A percentile compares a stretch with the other conserved stretches of the same genome.
Evolutionary conservation across 139 green algal genomes (phyloP).

Genomic region (Chlorella sp.): DNA sequence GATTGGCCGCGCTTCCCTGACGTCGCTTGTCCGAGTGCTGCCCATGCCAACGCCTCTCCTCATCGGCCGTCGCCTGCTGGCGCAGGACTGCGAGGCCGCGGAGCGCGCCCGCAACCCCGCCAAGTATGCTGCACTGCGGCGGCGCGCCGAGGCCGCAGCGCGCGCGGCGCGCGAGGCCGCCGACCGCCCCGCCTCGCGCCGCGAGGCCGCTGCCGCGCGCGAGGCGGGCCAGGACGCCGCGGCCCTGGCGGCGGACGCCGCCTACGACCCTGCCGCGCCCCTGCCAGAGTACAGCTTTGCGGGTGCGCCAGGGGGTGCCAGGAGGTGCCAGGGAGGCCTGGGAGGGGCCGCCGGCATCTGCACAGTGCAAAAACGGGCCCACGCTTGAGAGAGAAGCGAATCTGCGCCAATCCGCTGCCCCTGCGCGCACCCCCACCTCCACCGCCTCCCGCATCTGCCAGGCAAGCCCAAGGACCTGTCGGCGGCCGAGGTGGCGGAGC

Average conservation of each 20-base stretch:
- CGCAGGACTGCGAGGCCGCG: slow-evolving; percentile 3
- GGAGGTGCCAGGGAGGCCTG: too few relatives aligned
- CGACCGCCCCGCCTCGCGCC: neutral
- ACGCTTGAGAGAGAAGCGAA: too few relatives aligned
- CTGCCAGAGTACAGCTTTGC: slow-evolving; percentile 11
- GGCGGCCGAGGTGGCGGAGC: slow-evolving; percentile 4
- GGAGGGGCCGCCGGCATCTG: too few relatives aligned
- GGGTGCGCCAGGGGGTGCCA: neutral
- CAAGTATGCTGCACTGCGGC: neutral
- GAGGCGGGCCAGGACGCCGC: neutral
- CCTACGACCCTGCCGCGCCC: neutral
- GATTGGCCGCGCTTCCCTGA: too few relatives aligned
- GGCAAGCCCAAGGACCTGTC: slow-evolving; percentile 10
- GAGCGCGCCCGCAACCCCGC: neutral
- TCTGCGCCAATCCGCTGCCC: neutral
- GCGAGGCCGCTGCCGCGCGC: neutral
- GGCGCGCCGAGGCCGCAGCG: neutral
- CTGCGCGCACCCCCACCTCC: neutral
- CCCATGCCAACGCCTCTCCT: too few relatives aligned
- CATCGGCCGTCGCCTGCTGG: too few relatives aligned
- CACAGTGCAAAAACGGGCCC: too few relatives aligned
- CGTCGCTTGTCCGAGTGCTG: too few relatives aligned
- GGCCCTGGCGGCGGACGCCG: neutral
- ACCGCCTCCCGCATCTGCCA: slow-evolving; percentile 40
- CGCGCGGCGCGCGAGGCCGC: neutral